phyloP scores from a whole-genome alignment of 139 green algal genomes.

The Chlorella ohadii region DNA sequence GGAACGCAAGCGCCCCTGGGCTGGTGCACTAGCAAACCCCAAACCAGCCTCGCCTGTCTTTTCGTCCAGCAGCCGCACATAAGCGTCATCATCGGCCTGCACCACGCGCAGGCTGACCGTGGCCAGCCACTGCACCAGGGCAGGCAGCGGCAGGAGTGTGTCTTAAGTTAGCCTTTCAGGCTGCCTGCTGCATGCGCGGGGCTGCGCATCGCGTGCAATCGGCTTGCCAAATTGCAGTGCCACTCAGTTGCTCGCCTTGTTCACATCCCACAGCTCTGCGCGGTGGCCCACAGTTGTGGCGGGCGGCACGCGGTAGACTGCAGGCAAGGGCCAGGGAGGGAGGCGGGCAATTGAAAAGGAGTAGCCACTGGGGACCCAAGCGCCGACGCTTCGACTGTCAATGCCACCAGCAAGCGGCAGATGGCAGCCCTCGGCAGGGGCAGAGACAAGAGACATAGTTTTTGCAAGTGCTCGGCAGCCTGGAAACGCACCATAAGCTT shows the following conservation, averaged over 20 bases:
- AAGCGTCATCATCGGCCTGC: slow-evolving; percentile 34
- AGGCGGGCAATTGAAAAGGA: no score
- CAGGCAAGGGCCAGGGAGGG: slow-evolving; percentile 38
- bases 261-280: slow-evolving; percentile 76
- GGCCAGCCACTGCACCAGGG: slow-evolving; percentile 54
- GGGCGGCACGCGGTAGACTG: slow-evolving; percentile 68
- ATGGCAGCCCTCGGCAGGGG: no score
- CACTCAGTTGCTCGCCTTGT: slow-evolving; percentile 57
- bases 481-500: not conserved
- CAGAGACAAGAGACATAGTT: no score
- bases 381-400: no score
- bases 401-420: no score
- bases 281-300: slow-evolving; percentile 66
- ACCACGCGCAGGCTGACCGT: slow-evolving; percentile 44
- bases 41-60: slow-evolving; percentile 26
- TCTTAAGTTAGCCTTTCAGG: no score
- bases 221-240: no score
- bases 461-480: no score
- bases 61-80: slow-evolving; percentile 41
- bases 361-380: no score
- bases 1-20: not conserved
- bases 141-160: no score
- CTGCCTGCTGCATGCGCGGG: no score
- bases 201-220: no score
- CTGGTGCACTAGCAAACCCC: not conserved